These are phyloP conservation scores for Blastobotrys aristatus DNA, from an alignment of 1,139 yeast genomes.

Conservation along the genomic window DNA sequence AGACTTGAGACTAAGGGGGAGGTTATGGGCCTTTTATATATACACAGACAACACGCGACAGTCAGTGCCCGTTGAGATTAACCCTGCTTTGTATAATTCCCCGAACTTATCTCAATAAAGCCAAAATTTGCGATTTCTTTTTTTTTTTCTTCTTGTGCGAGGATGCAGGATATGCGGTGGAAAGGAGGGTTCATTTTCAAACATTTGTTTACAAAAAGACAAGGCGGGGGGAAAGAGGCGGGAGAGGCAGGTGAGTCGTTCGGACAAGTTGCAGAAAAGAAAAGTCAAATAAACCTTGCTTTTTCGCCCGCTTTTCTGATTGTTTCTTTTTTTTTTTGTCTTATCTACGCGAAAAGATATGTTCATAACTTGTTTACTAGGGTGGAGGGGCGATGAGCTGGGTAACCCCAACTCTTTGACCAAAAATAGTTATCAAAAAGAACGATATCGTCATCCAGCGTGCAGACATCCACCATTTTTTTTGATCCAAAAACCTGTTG, in stretches of 20 bases:
- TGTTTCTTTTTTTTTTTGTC: not conserved
- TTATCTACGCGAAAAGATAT: not conserved
- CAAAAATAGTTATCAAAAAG: not conserved
- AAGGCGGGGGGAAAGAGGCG: conserved; percentile 2
- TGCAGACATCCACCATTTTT: not conserved
- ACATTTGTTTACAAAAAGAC: not conserved
- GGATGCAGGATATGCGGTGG: too few relatives aligned
- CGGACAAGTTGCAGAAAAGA: too few relatives aligned
- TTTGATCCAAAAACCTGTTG: not conserved
- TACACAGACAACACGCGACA: too few relatives aligned
- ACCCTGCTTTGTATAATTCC: not conserved
- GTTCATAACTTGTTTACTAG: not conserved
- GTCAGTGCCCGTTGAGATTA: too few relatives aligned
- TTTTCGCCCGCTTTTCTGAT: not conserved
- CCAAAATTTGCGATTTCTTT: conserved; percentile 2
- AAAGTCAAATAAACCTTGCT: too few relatives aligned
- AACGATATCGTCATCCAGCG: not conserved
- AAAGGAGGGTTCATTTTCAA: not conserved
- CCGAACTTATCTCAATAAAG: conserved; percentile 3
- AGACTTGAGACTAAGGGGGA: not conserved
- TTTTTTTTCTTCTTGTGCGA: not conserved
- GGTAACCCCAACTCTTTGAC: not conserved
- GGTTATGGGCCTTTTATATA: not conserved
- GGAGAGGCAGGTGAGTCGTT: not conserved
- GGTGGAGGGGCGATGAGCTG: not conserved